Conservation (phyloP, 768 basidiomycete species). For the Mycena belliarum region DNA sequence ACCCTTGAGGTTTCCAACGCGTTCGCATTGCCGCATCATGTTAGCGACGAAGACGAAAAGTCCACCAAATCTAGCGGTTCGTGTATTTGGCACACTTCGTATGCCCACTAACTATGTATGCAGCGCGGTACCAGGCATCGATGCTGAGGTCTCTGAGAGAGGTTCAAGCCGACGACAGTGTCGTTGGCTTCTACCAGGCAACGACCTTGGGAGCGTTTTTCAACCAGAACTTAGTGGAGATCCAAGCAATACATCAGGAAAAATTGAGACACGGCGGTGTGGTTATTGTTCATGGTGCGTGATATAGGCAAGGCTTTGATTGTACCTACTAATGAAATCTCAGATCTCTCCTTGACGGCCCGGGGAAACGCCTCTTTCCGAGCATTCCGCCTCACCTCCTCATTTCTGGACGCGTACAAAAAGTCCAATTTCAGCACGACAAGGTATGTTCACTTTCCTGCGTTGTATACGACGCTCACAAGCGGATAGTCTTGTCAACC, state of each 20-base stretch:
- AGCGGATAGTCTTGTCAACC: conserved; percentile 65
- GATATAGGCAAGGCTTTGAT: conserved; percentile 3
- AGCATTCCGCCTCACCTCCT: conserved; percentile 80
- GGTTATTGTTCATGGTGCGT: conserved; percentile 79
- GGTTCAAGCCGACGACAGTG: conserved; percentile 87
- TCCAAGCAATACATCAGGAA: conserved; percentile 83
- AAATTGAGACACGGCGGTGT: conserved; percentile 84
- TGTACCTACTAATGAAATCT: conserved; percentile 15
- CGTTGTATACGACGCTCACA: conserved; percentile 16
- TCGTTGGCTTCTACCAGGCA: conserved; percentile 94
- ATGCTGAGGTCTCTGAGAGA: conserved; percentile 90
- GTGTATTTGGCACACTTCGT: conserved; percentile 27
- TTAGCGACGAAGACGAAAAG: conserved; percentile 79
- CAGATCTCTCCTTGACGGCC: conserved; percentile 77
- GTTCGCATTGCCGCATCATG: conserved; percentile 77
- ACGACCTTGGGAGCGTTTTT: conserved; percentile 85
- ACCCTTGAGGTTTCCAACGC: conserved; percentile 89
- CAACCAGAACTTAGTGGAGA: conserved; percentile 77
- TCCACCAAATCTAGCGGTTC: conserved; percentile 73
- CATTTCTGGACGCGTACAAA: conserved; percentile 82
- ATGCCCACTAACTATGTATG: conserved; percentile 6
- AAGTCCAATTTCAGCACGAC: conserved; percentile 81
- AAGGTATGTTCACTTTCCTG: conserved; percentile 53
- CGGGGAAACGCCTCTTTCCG: conserved; percentile 87
- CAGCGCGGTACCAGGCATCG: conserved; percentile 78